Evolutionary conservation across 1,139 yeast species (phyloP).

Genomic region (Diutina siamensis): DNA sequence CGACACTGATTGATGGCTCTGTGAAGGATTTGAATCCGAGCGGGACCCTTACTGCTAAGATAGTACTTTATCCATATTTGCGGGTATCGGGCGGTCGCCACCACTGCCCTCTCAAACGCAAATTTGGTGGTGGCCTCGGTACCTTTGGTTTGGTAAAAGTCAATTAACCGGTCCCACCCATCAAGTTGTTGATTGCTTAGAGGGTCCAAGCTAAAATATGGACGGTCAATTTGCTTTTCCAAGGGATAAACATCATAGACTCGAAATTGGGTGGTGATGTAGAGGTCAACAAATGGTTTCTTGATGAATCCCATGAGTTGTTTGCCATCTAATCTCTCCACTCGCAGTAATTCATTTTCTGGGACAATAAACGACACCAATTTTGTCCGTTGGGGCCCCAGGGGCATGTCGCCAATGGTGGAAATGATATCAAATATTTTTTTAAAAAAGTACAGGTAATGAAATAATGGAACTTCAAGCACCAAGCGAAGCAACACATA

Average conservation of each 20-base stretch:
- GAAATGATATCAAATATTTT: conserved; percentile 31
- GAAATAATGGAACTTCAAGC: conserved; percentile 66
- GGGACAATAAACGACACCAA: conserved; percentile 15
- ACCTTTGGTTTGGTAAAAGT: conserved; percentile 31
- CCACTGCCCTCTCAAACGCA: not conserved
- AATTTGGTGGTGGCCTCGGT: not conserved
- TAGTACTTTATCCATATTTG: not conserved
- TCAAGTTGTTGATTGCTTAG: conserved; percentile 28
- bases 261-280: conserved; percentile 49
- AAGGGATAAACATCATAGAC: conserved; percentile 50
- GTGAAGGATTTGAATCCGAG: not conserved
- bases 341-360: conserved; percentile 12
- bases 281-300: conserved; percentile 39
- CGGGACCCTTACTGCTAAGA: not conserved
- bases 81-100: not conserved
- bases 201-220: conserved; percentile 36
- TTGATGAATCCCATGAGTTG: conserved; percentile 18
- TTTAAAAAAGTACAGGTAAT: conserved; percentile 50
- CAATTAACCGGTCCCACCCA: conserved; percentile 52
- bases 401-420: conserved; percentile 14
- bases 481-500: conserved; percentile 44
- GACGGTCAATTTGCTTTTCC: conserved; percentile 46
- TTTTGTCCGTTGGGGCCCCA: conserved; percentile 15
- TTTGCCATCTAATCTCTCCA: conserved; percentile 11
- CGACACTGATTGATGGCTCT: not conserved